phyloP scores from a whole-genome alignment of 2,329 filamentous ascomycete species.

The Xylariomycetidae sp. region DNA sequence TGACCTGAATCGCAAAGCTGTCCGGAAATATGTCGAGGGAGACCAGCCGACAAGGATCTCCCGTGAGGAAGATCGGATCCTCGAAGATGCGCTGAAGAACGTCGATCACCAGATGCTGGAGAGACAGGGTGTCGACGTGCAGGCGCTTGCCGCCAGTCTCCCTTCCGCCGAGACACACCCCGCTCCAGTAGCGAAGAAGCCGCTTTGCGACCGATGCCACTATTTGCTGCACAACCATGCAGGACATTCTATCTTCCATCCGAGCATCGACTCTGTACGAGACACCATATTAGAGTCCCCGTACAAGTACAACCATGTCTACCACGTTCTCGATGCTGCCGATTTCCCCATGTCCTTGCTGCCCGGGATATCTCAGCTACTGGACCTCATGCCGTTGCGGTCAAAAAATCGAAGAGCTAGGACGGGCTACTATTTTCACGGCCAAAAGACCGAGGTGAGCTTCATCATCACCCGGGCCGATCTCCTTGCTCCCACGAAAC shows the following conservation, averaged over 20 bases:
- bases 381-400: conserved; percentile 68
- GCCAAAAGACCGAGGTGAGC: conserved; percentile 69
- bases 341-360: conserved; percentile 95
- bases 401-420: conserved; percentile 75
- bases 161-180: conserved; percentile 10
- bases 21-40: conserved; percentile 39
- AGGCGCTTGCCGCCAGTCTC: conserved; percentile 28
- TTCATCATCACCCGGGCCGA: conserved; percentile 91
- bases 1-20: conserved; percentile 42
- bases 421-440: conserved; percentile 56
- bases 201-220: conserved; percentile 85
- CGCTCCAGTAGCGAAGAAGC: conserved; percentile 31
- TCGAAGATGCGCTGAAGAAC: conserved; percentile 37
- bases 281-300: conserved; percentile 85
- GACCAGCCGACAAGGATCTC: too few relatives aligned
- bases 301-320: conserved; percentile 86
- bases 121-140: conserved; percentile 40
- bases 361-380: conserved; percentile 63
- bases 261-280: conserved; percentile 71
- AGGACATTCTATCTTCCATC: conserved; percentile 69
- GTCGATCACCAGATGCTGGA: conserved; percentile 37
- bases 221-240: conserved; percentile 68
- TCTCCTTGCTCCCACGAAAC: conserved; percentile 74
- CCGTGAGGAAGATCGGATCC: conserved; percentile 40
- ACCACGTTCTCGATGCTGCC: conserved; percentile 89